phyloP scores from a whole-genome alignment of 371 early-diverging fungal genomes.

The Mucor saturninus region DNA sequence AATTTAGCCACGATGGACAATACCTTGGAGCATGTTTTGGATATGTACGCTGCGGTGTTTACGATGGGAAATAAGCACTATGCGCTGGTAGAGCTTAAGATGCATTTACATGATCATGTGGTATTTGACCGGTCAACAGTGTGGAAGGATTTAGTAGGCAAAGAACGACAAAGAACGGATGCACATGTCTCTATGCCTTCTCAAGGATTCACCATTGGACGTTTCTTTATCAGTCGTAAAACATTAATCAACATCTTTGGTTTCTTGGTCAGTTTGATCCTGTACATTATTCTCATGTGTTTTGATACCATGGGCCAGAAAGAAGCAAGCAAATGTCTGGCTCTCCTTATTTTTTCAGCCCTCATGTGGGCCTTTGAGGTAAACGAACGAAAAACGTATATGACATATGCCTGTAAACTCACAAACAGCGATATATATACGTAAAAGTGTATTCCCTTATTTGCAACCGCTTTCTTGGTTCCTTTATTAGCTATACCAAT shows the following conservation, averaged over 20 bases:
- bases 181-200: slow-evolving; percentile 47
- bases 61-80: slow-evolving; percentile 44
- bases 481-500: slow-evolving; percentile 75
- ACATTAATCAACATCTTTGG: slow-evolving; percentile 29
- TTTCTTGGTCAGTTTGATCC: slow-evolving; percentile 48
- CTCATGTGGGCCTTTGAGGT: slow-evolving; percentile 72
- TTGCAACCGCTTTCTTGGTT: slow-evolving; percentile 77
- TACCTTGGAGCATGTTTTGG: slow-evolving; percentile 52
- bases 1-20: slow-evolving; percentile 35
- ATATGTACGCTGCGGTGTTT: slow-evolving; percentile 58
- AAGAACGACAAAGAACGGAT: slow-evolving; percentile 61
- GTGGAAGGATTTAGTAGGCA: slow-evolving; percentile 80
- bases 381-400: slow-evolving; percentile 36
- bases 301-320: slow-evolving; percentile 57
- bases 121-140: slow-evolving; percentile 80
- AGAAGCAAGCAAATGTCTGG: slow-evolving; percentile 64
- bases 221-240: slow-evolving; percentile 34
- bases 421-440: slow-evolving; percentile 59
- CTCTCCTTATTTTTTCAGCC: slow-evolving; percentile 65
- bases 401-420: slow-evolving; percentile 22
- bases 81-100: slow-evolving; percentile 64
- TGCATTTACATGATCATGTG: slow-evolving; percentile 70
- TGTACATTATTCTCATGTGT: slow-evolving; percentile 60
- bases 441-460: slow-evolving; percentile 63
- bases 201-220: slow-evolving; percentile 39